Conservation (phyloP, 1,139 yeast genomes). For the Taphrina betulina region DNA sequence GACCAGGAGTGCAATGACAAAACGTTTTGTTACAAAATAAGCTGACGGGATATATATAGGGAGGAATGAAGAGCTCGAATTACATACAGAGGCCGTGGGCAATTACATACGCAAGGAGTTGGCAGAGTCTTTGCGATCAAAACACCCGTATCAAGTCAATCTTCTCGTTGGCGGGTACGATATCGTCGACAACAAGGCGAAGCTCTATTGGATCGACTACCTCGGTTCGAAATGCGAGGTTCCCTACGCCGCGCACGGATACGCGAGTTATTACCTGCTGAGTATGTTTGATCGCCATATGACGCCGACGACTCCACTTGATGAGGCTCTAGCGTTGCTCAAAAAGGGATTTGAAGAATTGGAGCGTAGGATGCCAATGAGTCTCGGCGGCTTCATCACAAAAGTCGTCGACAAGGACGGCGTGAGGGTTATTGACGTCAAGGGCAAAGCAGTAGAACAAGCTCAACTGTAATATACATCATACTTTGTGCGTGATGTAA, state of each 20-base stretch:
- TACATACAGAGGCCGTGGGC: conserved; percentile 81
- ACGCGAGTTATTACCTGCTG: conserved; percentile 90
- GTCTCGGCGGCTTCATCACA: conserved; percentile 83
- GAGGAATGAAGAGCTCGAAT: conserved; percentile 71
- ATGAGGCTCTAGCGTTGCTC: conserved; percentile 76
- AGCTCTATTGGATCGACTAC: conserved; percentile 87
- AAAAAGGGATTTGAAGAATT: conserved; percentile 75
- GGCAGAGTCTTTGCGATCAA: conserved; percentile 81
- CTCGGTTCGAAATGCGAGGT: conserved; percentile 86
- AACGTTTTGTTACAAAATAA: not conserved
- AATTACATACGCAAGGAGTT: conserved; percentile 83
- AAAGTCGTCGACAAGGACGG: conserved; percentile 68
- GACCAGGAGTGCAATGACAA: too few relatives aligned
- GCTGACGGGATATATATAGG: conserved; percentile 44
- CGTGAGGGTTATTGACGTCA: conserved; percentile 37
- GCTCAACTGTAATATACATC: conserved; percentile 6
- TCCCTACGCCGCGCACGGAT: conserved; percentile 97
- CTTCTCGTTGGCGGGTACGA: conserved; percentile 85
- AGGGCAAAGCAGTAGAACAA: conserved; percentile 18
- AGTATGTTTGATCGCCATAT: conserved; percentile 90
- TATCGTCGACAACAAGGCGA: conserved; percentile 59
- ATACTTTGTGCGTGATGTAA: not conserved
- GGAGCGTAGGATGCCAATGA: conserved; percentile 86
- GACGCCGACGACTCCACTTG: conserved; percentile 69
- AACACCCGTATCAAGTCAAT: conserved; percentile 92